Percentiles rank a stretch among this genome's conserved stretches.
Conservation (phyloP, 352 stramenopile genomes). For the Phytophthora idaei region DNA sequence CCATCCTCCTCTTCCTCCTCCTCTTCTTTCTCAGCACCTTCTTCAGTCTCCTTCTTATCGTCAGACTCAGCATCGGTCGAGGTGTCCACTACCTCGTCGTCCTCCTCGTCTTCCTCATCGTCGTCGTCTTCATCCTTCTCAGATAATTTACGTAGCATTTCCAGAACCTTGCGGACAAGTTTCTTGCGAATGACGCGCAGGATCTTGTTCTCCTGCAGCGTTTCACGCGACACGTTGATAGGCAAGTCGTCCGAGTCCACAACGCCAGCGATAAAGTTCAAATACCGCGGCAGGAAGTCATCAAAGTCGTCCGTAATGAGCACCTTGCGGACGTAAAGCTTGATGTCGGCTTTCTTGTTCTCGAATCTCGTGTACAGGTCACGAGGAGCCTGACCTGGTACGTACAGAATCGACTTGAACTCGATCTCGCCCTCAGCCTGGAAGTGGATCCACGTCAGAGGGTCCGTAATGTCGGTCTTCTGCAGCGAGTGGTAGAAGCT, state of each 20-base stretch:
- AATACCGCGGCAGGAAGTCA: slow-evolving; percentile 97
- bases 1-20: slow-evolving; percentile 69
- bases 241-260: slow-evolving; percentile 99
- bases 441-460: slow-evolving; percentile 99
- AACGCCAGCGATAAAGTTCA: slow-evolving; percentile 99
- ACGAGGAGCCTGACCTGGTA: slow-evolving; percentile 88
- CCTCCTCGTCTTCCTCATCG: slow-evolving; percentile 59
- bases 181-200: slow-evolving; percentile 99
- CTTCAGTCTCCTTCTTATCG: slow-evolving; percentile 80
- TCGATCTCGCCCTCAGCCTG: slow-evolving; percentile 99
- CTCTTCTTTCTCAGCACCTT: slow-evolving; percentile 44
- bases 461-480: slow-evolving; percentile 88
- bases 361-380: slow-evolving; percentile 93
- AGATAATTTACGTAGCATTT: slow-evolving; percentile 97
- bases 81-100: slow-evolving; percentile 53
- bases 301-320: slow-evolving; percentile 99
- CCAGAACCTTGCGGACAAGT: slow-evolving; percentile 98
- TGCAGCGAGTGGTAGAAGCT: slow-evolving; percentile 98
- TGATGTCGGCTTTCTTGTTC: slow-evolving; percentile 92
- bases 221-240: slow-evolving; percentile 99
- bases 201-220: slow-evolving; percentile 99
- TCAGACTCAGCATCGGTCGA: slow-evolving; percentile 66
- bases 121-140: slow-evolving; percentile 89
- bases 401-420: slow-evolving; percentile 99
- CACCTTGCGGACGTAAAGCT: slow-evolving; percentile 99